Conservation (phyloP, 768 basidiomycete genomes). For the Cyclocybe cylindracea region DNA sequence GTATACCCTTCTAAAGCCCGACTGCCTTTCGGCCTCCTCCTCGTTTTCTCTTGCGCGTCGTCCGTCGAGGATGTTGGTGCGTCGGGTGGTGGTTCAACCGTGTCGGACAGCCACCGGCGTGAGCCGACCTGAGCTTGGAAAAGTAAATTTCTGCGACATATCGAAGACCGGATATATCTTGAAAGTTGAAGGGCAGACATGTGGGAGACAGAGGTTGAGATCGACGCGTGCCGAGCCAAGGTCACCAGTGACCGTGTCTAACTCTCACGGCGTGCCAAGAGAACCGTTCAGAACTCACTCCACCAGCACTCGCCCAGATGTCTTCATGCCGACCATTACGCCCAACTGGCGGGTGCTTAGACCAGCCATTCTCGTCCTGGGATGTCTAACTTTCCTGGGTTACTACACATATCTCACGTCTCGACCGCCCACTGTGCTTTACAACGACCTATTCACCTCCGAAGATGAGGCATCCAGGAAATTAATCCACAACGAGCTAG, state of each 20-base stretch:
- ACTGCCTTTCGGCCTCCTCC: no score
- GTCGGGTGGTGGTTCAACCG: no score
- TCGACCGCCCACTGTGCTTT: slow-evolving; percentile 40
- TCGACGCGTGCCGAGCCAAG: not conserved
- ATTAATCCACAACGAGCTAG: slow-evolving; percentile 23
- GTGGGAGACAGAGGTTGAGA: not conserved
- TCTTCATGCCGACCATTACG: slow-evolving; percentile 9
- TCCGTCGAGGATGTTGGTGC: not conserved
- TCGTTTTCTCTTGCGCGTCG: not conserved
- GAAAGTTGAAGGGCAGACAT: slow-evolving; percentile 8
- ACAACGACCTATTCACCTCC: slow-evolving; percentile 27
- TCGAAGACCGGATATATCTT: slow-evolving; percentile 2
- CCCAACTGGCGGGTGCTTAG: slow-evolving; percentile 17
- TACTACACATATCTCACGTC: slow-evolving; percentile 34
- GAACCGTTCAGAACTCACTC: not conserved
- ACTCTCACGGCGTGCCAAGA: no score
- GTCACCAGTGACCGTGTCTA: no score
- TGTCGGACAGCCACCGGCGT: no score
- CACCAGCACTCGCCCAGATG: slow-evolving; percentile 2
- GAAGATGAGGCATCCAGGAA: slow-evolving; percentile 32
- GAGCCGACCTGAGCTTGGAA: no score
- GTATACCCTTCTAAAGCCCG: no score
- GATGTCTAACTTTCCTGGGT: slow-evolving; percentile 17
- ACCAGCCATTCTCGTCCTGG: slow-evolving; percentile 11
- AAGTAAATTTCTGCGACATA: not conserved